Evolutionary conservation across 768 basidiomycete genomes (phyloP).

Genomic region (Macrocybe gigantea): DNA sequence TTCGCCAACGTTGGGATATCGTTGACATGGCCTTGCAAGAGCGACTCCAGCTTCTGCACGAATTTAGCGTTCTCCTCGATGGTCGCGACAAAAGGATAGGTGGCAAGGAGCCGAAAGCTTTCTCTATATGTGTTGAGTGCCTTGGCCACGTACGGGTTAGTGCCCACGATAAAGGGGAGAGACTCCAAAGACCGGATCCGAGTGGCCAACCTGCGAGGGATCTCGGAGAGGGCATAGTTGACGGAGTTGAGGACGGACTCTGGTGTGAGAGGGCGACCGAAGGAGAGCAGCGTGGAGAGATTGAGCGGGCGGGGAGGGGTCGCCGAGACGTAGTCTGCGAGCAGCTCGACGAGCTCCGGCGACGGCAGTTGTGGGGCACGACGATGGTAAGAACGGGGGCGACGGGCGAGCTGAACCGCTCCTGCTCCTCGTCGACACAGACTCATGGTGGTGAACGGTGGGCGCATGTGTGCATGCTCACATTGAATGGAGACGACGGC

Average conservation of each 20-base stretch:
- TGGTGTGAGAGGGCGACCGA: constrained; percentile 66
- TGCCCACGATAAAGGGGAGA: constrained; percentile 84
- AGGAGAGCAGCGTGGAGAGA: constrained; percentile 67
- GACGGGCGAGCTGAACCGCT: constrained; percentile 6
- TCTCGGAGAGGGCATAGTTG: constrained; percentile 65
- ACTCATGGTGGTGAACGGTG: not conserved
- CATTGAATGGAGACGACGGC: not conserved
- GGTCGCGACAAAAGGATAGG: constrained; percentile 56
- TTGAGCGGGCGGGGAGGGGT: constrained; percentile 66
- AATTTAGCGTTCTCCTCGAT: constrained; percentile 69
- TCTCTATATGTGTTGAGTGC: constrained; percentile 62
- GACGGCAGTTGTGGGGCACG: constrained; percentile 44
- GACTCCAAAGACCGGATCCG: constrained; percentile 70
- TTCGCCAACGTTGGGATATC: constrained; percentile 91
- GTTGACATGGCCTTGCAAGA: constrained; percentile 76
- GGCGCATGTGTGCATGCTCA: constrained; percentile 6
- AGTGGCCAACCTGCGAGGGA: constrained; percentile 70
- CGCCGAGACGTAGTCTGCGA: constrained; percentile 52
- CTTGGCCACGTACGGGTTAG: constrained; percentile 79
- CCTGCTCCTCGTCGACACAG: not conserved
- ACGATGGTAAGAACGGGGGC: constrained; percentile 13
- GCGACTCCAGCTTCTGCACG: constrained; percentile 55
- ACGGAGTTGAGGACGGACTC: constrained; percentile 73
- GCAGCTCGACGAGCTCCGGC: constrained; percentile 48
- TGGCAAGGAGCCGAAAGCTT: constrained; percentile 66